These are phyloP conservation scores for Cyathus striatus DNA, from an alignment of 768 basidiomycete species.

Conservation along the genomic window DNA sequence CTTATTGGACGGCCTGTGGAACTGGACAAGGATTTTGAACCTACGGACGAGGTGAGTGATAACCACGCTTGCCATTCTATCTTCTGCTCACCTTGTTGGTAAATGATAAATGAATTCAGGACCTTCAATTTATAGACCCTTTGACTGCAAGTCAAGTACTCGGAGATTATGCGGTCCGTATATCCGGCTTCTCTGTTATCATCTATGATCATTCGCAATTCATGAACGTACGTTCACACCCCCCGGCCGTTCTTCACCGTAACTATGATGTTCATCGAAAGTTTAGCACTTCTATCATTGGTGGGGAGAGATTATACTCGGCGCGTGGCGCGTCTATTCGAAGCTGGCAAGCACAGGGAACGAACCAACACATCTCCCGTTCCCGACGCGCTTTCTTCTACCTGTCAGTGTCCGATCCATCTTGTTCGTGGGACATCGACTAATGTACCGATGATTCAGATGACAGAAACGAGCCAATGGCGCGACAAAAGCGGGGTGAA, in stretches of 20 bases:
- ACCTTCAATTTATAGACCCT: conserved; percentile 19
- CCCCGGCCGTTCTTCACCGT: background rate
- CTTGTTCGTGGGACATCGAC: no score
- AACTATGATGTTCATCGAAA: background rate
- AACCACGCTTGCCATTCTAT: background rate
- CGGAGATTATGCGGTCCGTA: conserved; percentile 13
- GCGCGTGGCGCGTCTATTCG: conserved; percentile 35
- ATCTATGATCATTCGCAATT: conserved; percentile 23
- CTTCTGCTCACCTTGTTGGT: background rate
- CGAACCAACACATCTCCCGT: conserved; percentile 8
- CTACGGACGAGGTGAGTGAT: conserved; percentile 22
- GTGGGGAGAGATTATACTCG: conserved; percentile 43
- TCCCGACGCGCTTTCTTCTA: conserved; percentile 27
- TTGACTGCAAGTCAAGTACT: conserved; percentile 13
- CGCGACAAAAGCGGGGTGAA: conserved; percentile 61
- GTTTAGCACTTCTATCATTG: conserved; percentile 41
- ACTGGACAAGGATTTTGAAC: conserved; percentile 14
- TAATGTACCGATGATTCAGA: no score
- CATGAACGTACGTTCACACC: conserved; percentile 10
- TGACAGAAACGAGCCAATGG: conserved; percentile 31
- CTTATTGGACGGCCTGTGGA: conserved; percentile 29
- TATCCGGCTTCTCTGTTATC: conserved; percentile 19
- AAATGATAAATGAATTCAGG: conserved; percentile 10
- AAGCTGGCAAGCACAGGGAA: conserved; percentile 9
- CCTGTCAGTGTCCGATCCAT: conserved; percentile 24